phyloP scores from a whole-genome alignment of 768 basidiomycete species.

The Lactifluus piperatus region DNA sequence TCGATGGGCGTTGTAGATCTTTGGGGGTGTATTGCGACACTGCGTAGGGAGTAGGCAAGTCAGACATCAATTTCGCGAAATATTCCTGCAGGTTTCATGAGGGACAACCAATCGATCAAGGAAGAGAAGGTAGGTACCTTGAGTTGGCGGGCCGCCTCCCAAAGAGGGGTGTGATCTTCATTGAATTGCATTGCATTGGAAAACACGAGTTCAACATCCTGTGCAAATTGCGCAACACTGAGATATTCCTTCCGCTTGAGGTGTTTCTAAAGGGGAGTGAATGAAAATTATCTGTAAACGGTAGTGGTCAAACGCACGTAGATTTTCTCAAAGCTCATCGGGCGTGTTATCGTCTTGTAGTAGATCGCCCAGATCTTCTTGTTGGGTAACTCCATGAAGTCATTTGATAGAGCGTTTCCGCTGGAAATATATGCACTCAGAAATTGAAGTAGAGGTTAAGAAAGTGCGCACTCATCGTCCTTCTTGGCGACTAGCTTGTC shows the following conservation, averaged over 20 bases:
- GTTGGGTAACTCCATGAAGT: conserved; percentile 80
- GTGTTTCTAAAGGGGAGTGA: conserved; percentile 47
- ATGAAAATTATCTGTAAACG: conserved; percentile 3
- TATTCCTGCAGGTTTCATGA: conserved; percentile 40
- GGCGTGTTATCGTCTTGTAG: conserved; percentile 70
- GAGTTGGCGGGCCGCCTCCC: conserved; percentile 65
- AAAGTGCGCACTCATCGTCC: conserved; percentile 50
- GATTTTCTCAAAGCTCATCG: conserved; percentile 70
- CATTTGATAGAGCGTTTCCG: conserved; percentile 55
- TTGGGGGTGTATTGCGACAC: conserved; percentile 47
- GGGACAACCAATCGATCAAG: conserved; percentile 11
- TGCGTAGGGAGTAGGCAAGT: conserved; percentile 59
- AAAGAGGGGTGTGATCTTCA: conserved; percentile 73
- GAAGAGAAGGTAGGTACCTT: conserved; percentile 37
- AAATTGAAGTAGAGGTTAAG: conserved; percentile 3
- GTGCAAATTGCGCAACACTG: conserved; percentile 60
- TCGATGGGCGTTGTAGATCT: conserved; percentile 34
- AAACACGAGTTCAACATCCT: conserved; percentile 86
- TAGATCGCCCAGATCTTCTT: conserved; percentile 74
- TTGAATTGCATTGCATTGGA: conserved; percentile 86
- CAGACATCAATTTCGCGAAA: conserved; percentile 69
- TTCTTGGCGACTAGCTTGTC: conserved; percentile 68
- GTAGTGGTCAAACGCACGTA: conserved; percentile 42
- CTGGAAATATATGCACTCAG: conserved; percentile 28
- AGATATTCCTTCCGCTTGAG: conserved; percentile 74